A percentile compares a stretch with the other conserved stretches of the same genome.
These are phyloP conservation scores for Heterobasidion irregulare DNA, from an alignment of 1,284 basidiomycete genomes.

Conservation along the genomic window DNA sequence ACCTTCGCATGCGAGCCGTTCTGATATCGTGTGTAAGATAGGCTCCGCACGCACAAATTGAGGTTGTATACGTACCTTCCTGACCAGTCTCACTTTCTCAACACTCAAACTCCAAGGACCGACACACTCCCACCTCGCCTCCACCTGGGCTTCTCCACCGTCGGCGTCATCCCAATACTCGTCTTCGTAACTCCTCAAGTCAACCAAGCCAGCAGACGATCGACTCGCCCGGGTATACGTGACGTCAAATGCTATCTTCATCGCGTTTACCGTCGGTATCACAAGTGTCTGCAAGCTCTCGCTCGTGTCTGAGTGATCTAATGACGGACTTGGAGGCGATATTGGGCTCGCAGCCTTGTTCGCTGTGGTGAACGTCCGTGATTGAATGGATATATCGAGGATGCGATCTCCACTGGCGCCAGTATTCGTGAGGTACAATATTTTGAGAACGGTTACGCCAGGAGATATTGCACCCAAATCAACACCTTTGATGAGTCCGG, in stretches of 20 bases:
- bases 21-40: conserved; percentile 21
- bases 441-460: conserved; percentile 46
- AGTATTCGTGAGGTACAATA: conserved; percentile 46
- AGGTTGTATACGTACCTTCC: conserved; percentile 30
- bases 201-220: conserved; percentile 31
- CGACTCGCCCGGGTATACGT: conserved; percentile 34
- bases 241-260: conserved; percentile 42
- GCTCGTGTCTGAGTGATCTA: conserved; percentile 30
- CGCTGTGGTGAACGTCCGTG: conserved; percentile 25
- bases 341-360: conserved; percentile 14
- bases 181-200: conserved; percentile 48
- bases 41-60: neutral
- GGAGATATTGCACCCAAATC: conserved; percentile 54
- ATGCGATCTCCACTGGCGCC: conserved; percentile 58
- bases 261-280: conserved; percentile 48
- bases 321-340: conserved; percentile 11
- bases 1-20: conserved; percentile 37
- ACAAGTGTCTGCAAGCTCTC: conserved; percentile 59
- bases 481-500: conserved; percentile 67
- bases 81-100: conserved; percentile 37
- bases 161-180: conserved; percentile 44
- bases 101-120: conserved; percentile 48
- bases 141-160: conserved; percentile 49
- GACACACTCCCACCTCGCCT: conserved; percentile 38
- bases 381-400: conserved; percentile 72